Evolutionary conservation across 2,329 filamentous ascomycete genomes (phyloP).

Genomic region (Lasiodiplodia sp.): DNA sequence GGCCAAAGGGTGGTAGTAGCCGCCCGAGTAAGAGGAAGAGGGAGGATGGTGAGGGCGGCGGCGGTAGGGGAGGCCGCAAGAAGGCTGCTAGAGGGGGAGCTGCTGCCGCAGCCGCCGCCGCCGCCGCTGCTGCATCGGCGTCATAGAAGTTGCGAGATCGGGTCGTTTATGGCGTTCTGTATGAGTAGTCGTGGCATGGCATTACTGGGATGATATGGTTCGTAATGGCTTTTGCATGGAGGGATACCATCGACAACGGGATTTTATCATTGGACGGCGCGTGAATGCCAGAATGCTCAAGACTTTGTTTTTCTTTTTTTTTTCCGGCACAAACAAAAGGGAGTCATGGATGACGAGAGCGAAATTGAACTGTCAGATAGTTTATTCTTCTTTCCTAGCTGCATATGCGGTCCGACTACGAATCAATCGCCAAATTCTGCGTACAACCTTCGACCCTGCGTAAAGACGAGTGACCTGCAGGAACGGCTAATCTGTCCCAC

Average conservation of each 20-base stretch:
- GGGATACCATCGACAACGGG: conserved; percentile 14
- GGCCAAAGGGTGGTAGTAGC: conserved; percentile 57
- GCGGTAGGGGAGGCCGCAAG: conserved; percentile 18
- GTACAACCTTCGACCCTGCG: too few relatives aligned
- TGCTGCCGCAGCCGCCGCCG: not conserved
- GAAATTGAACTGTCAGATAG: not conserved
- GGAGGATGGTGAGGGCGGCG: conserved; percentile 43
- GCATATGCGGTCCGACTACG: not conserved
- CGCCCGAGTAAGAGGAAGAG: conserved; percentile 53
- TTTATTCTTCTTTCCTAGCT: not conserved
- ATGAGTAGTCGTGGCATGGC: not conserved
- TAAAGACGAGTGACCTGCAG: too few relatives aligned
- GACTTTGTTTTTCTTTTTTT: not conserved
- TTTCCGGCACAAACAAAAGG: not conserved
- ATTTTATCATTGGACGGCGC: not conserved
- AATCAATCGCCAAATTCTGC: not conserved
- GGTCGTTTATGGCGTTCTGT: conserved; percentile 9
- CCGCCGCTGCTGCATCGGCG: not conserved
- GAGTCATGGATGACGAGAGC: not conserved
- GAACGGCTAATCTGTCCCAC: too few relatives aligned
- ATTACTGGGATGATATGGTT: not conserved
- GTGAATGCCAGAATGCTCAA: not conserved
- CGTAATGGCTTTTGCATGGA: conserved; percentile 10
- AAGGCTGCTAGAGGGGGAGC: conserved; percentile 27
- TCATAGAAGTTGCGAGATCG: not conserved